Base-by-base conservation (phyloP, 805 yeast genomes). In the Candida ortonii region DNA sequence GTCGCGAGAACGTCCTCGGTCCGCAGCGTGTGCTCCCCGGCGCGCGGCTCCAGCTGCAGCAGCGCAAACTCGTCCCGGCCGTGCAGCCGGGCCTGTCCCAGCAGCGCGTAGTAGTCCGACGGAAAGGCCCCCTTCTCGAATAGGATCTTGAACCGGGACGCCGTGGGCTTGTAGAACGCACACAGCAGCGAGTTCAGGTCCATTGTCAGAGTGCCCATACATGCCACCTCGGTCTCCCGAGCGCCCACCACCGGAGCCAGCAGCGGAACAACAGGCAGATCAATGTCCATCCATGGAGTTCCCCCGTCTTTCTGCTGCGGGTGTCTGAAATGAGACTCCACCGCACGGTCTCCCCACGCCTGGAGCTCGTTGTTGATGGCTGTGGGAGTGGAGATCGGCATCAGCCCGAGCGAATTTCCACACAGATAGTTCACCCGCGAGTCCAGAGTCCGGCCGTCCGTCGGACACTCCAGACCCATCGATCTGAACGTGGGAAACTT, bases 331-430 rank as follows among this genome's bases (percentile, higher is more conserved):
- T 89, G 97, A 0, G 93, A 76, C 43, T 84, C 88, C 6, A 89
- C 97, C 3, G 80, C 97, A 21, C 88, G 64, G 17, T 57, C 66
- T 19, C 76, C 67, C 97, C 97, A 89, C 0, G 93, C 95, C 44
- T 78, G 73, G 30, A 89, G 63, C 57, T 89, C 97, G 25, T 65
- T 69, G 30, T 61, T 59, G 11, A 89, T 64, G 11, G 84, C 83
- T 6, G 46, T 43, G 21, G 73, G 64, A 0, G 89, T 79, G 6
- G 65, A 53, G 32, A 60, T 65, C 0, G 97, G 97, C 89, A 87
- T 84, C 39, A 89, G 62, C 0, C 97, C 97, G 6, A 89, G 73
- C n/a, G 96, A 86, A 64, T 89, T 90, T 3, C 97, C 97, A 61
- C 96, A 87, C 29, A 89, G 65, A 54, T 89, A 90, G 15, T 71